Percentiles rank a stretch among this genome's conserved stretches.
phyloP scores from a whole-genome alignment of 2,329 filamentous ascomycete genomes.

The Sclerotiophoma versabilis region DNA sequence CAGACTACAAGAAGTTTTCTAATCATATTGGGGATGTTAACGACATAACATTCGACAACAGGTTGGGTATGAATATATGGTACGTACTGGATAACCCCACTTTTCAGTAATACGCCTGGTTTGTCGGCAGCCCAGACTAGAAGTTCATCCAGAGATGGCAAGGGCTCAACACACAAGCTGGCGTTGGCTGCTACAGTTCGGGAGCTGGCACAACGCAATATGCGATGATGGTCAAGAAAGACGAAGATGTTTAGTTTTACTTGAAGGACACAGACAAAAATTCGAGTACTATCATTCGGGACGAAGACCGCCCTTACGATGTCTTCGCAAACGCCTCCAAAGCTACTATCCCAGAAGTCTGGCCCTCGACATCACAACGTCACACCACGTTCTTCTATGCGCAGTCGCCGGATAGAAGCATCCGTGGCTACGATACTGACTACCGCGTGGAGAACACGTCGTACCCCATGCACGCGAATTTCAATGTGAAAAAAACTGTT shows the following conservation, averaged over 20 bases:
- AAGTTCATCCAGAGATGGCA: constrained; percentile 46
- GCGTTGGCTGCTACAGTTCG: constrained; percentile 56
- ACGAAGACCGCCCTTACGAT: constrained; percentile 50
- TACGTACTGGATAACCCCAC: constrained; percentile 50
- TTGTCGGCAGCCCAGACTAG: constrained; percentile 49
- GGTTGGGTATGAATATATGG: constrained; percentile 55
- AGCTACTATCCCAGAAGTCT: constrained; percentile 44
- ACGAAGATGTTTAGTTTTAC: constrained; percentile 51
- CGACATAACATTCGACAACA: constrained; percentile 32
- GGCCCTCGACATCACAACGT: constrained; percentile 51
- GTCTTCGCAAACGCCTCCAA: constrained; percentile 43
- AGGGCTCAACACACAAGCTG: constrained; percentile 53
- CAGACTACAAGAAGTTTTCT: constrained; percentile 50
- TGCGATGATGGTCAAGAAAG: constrained; percentile 52
- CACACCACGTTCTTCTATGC: constrained; percentile 55
- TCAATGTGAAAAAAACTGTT: constrained; percentile 41
- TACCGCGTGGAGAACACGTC: constrained; percentile 51
- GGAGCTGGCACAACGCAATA: constrained; percentile 51
- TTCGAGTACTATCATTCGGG: constrained; percentile 30
- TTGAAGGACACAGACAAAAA: constrained; percentile 54
- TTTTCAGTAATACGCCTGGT: constrained; percentile 53
- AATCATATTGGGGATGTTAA: constrained; percentile 36
- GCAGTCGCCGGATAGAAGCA: constrained; percentile 45
- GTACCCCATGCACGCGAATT: constrained; percentile 35
- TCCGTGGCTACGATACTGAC: constrained; percentile 51